Percentiles rank a stretch among this genome's conserved stretches.
Conservation (phyloP, 1,284 basidiomycete species). For the Trichosporon sp. region DNA sequence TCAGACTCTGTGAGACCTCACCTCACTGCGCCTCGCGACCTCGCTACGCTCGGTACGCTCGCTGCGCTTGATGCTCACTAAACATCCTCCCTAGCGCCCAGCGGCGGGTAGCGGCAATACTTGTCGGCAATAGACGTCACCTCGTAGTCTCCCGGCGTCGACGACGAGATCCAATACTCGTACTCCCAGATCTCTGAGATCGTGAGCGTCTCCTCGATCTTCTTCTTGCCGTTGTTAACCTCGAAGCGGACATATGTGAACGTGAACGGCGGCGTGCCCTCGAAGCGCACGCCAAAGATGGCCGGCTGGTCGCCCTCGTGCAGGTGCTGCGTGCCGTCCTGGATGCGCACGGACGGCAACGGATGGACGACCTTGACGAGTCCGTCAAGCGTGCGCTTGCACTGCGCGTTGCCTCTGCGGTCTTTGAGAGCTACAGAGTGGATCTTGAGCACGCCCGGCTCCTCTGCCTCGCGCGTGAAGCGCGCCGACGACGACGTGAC, state of each 20-base stretch:
- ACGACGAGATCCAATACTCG: slow-evolving; percentile 81
- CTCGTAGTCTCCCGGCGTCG: slow-evolving; percentile 64
- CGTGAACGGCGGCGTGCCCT: slow-evolving; percentile 88
- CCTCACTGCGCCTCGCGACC: background rate
- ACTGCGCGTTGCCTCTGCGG: slow-evolving; percentile 53
- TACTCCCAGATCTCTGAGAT: slow-evolving; percentile 70
- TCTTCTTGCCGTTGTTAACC: slow-evolving; percentile 36
- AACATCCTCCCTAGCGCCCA: slow-evolving; percentile 16
- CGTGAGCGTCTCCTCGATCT: slow-evolving; percentile 76
- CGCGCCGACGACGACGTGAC: slow-evolving; percentile 72
- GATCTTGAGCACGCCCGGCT: slow-evolving; percentile 73
- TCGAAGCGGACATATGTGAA: slow-evolving; percentile 80
- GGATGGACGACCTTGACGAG: slow-evolving; percentile 71
- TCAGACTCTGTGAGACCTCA: too few relatives aligned
- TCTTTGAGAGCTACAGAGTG: slow-evolving; percentile 84
- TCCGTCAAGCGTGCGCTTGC: slow-evolving; percentile 71
- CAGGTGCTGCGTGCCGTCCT: slow-evolving; percentile 80
- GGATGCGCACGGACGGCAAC: slow-evolving; percentile 79
- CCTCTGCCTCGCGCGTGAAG: slow-evolving; percentile 75
- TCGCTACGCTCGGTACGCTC: too few relatives aligned
- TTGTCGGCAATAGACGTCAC: slow-evolving; percentile 83
- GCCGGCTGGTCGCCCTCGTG: slow-evolving; percentile 91
- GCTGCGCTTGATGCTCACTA: background rate
- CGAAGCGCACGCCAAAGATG: slow-evolving; percentile 72
- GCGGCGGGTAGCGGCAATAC: slow-evolving; percentile 73